A percentile compares a stretch with the other conserved stretches of the same genome.
Conservation (phyloP, 202 grass and related monocot species). For the Schoenoplectus triqueter region DNA sequence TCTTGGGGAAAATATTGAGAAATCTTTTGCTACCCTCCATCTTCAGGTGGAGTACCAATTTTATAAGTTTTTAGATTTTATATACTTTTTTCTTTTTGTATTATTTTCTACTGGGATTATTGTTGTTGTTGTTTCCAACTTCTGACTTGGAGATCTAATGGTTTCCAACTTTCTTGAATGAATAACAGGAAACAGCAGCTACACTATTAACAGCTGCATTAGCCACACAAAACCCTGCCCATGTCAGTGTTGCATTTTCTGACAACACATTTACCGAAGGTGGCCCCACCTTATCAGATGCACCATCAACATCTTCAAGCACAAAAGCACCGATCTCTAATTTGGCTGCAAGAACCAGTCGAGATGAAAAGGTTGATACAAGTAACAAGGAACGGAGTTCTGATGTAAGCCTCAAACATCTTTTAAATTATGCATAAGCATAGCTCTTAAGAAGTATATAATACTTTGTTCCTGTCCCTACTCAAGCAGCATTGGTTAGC, state of each 20-base stretch:
- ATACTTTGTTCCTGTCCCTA: not conserved
- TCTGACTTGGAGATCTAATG: not conserved
- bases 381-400: conserved; percentile 36
- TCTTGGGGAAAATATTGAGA: conserved; percentile 79
- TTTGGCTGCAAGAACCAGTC: conserved; percentile 42
- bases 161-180: conserved; percentile 7
- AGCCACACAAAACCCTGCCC: conserved; percentile 58
- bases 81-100: not conserved
- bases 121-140: not conserved
- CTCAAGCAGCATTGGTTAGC: conserved; percentile 1
- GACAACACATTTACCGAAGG: conserved; percentile 39
- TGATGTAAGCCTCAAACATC: conserved; percentile 51
- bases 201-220: conserved; percentile 79
- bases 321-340: conserved; percentile 41
- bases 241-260: conserved; percentile 35
- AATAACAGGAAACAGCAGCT: conserved; percentile 67
- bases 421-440: conserved; percentile 21
- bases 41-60: conserved; percentile 55
- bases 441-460: conserved; percentile 1
- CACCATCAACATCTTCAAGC: conserved; percentile 59
- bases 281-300: conserved; percentile 45
- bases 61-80: not conserved
- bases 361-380: conserved; percentile 41
- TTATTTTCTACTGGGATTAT: not conserved
- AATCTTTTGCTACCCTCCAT: conserved; percentile 70